Percentiles rank a stretch among this genome's conserved stretches.
phyloP scores from a whole-genome alignment of 257 asterid genomes.

The Haberlea rhodopensis region DNA sequence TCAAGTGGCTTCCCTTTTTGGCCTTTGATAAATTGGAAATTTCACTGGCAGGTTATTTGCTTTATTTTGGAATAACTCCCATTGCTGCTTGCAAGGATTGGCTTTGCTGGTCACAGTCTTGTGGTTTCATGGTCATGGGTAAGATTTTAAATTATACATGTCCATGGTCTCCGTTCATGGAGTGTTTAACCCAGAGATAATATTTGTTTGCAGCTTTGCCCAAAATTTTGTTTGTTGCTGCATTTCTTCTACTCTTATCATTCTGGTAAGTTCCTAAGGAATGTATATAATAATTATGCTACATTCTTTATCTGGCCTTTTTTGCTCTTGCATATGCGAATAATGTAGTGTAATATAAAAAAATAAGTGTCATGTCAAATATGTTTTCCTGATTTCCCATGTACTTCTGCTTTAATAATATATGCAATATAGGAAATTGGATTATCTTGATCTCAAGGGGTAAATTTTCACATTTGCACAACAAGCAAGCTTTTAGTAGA shows the following conservation, averaged over 20 bases:
- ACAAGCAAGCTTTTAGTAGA: neutral
- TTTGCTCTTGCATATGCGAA: neutral
- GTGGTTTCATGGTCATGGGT: neutral
- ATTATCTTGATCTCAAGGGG: neutral
- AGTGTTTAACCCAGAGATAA: too few relatives aligned
- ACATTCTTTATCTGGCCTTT: neutral
- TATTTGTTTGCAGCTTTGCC: too few relatives aligned
- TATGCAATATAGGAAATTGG: neutral
- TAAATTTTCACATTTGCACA: conserved; percentile 1
- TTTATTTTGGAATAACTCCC: neutral
- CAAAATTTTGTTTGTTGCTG: too few relatives aligned
- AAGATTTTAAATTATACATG: neutral
- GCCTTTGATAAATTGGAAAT: neutral
- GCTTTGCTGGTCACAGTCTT: neutral
- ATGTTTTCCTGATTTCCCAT: neutral
- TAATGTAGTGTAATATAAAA: neutral
- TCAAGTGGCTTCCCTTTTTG: neutral
- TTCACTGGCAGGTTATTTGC: neutral
- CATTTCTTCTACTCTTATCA: too few relatives aligned
- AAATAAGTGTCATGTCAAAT: neutral
- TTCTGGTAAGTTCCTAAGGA: conserved; percentile 5
- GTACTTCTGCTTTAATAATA: neutral
- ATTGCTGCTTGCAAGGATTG: neutral
- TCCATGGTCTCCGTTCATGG: neutral
- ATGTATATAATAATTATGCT: neutral